phyloP scores from a whole-genome alignment of 73 alveolate genomes.

The Tetrahymena elliotti region DNA sequence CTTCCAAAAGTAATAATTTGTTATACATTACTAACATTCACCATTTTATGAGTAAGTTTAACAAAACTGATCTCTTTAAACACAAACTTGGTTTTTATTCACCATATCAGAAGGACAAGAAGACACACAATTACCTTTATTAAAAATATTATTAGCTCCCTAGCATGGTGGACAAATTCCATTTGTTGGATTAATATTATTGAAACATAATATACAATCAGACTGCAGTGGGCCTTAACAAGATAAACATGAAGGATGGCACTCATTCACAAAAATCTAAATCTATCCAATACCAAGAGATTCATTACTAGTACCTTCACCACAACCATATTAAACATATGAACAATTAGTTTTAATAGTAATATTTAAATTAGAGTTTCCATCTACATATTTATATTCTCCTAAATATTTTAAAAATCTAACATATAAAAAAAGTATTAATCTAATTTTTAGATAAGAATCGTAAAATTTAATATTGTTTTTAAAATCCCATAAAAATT shows the following conservation, averaged over 20 bases:
- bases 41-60: neutral
- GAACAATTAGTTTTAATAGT: neutral
- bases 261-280: neutral
- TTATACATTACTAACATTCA: neutral
- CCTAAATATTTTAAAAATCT: neutral
- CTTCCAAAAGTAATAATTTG: neutral
- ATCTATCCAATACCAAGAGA: neutral
- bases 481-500: no score
- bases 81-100: neutral
- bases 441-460: no score
- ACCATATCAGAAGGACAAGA: neutral
- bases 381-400: neutral
- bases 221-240: neutral
- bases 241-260: neutral
- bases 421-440: no score
- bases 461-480: no score
- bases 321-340: neutral
- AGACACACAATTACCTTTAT: neutral
- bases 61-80: neutral
- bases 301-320: neutral
- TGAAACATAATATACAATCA: neutral
- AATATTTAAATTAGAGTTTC: neutral
- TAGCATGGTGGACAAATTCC: neutral
- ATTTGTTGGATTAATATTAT: neutral
- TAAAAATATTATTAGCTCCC: neutral